A percentile compares a stretch with the other conserved stretches of the same genome.
phyloP scores from a whole-genome alignment of 2,329 filamentous ascomycete species.

The Fulvia fulva region DNA sequence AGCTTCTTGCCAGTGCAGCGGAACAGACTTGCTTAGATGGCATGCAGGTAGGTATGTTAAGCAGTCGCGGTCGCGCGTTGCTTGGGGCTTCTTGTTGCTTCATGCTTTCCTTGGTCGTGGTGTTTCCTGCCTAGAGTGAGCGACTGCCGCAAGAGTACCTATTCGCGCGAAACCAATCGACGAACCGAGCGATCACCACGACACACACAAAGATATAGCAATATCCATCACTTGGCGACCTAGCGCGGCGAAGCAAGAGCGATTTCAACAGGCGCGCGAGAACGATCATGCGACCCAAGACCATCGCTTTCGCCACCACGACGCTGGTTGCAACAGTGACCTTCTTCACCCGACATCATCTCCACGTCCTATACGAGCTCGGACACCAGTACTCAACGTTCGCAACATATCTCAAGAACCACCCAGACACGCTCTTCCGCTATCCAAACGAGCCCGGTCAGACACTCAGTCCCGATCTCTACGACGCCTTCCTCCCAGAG shows the following conservation, averaged over 20 bases:
- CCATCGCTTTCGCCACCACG: constrained; percentile 5
- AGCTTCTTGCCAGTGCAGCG: background rate
- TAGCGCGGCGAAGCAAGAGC: background rate
- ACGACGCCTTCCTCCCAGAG: constrained; percentile 4
- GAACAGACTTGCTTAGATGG: background rate
- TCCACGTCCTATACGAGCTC: constrained; percentile 23
- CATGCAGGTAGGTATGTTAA: background rate
- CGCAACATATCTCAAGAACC: constrained; percentile 12
- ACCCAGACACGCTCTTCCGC: constrained; percentile 20
- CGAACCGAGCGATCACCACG: background rate
- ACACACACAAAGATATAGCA: background rate
- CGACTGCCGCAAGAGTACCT: background rate
- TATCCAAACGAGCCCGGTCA: constrained; percentile 10
- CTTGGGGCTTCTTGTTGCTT: background rate
- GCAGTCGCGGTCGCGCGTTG: background rate
- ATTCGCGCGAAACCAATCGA: background rate
- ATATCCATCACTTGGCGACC: background rate
- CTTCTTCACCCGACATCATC: constrained; percentile 16
- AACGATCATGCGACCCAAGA: constrained; percentile 10
- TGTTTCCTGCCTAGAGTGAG: background rate
- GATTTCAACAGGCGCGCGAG: background rate
- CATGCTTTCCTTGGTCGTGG: background rate
- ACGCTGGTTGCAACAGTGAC: constrained; percentile 1
- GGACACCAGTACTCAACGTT: constrained; percentile 24
- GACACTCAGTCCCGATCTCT: background rate